Base-by-base conservation (phyloP, 2,329 filamentous ascomycete species). In the Leptographium galeiforme region DNA sequence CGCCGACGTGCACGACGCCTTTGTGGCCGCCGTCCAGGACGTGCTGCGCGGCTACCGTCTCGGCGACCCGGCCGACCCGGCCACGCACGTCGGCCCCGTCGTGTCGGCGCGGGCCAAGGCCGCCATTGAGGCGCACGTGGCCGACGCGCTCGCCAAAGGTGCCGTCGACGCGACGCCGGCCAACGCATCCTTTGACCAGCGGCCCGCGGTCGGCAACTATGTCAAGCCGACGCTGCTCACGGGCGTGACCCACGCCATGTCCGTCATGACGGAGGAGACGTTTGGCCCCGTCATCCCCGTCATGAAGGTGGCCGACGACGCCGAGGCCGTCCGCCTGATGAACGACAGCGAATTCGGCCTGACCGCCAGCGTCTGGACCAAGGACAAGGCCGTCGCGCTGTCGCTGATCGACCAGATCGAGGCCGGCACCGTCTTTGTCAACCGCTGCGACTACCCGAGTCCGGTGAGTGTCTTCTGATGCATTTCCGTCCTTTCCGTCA, bases 281-380 rank as follows among this genome's bases (percentile, higher is more conserved):
- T 97, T 97, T 64, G 91, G 91, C 0, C 91, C 91, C 1, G 81
- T 96, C 18, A 91, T 97, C 61, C 85, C 90, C 1, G 81, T 96
- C 18, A 88, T 91, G 82, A 87, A 87, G 67, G 90, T 96, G 57
- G 80, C 81, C 63, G 74, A 74, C 60, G 91, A 96, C 63, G 78
- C 78, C 18, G 89, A 96, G 68, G 91, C 91, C 2, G 71, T 96
- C 57, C 71, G 74, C 60, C 71, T 91, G 50, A 96, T 97, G 89
- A 96, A 96, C 63, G 89, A 95, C 66, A 93, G 87, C 70, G 84
- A 95, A 59, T 95, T 95, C 65, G 91, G 91, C 6, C 75, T 97
- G 57, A 96, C 91, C 4, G 91, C 90, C n/a, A 95, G 89, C 63
- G 89, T 97, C 62, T 97, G 91, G 91, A 95, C 89, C 55, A 94